Evolutionary conservation across 805 yeast species (phyloP).

Genomic region (Ogataea paradorogensis): DNA sequence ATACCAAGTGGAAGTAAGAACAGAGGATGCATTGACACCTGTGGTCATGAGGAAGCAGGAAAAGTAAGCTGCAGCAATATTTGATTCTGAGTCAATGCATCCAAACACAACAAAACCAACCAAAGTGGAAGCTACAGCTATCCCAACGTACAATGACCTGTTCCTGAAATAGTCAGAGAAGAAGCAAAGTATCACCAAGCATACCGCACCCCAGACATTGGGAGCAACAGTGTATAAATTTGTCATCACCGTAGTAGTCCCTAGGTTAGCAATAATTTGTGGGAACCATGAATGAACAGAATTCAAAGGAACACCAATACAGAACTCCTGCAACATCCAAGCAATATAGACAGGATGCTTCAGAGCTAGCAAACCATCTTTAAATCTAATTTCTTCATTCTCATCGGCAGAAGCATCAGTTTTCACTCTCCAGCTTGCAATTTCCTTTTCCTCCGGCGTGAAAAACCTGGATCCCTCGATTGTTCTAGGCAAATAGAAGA

Average conservation of each 20-base stretch:
- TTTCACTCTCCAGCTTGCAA: conserved; percentile 38
- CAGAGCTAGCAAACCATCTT: conserved; percentile 44
- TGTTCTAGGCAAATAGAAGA: conserved; percentile 37
- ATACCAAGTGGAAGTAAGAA: conserved; percentile 49
- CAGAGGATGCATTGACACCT: conserved; percentile 48
- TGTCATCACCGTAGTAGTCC: conserved; percentile 40
- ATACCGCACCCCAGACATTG: conserved; percentile 45
- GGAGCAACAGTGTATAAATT: conserved; percentile 48
- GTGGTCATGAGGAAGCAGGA: conserved; percentile 39
- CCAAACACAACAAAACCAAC: conserved; percentile 48
- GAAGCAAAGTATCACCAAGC: conserved; percentile 38
- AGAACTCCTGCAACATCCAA: conserved; percentile 43
- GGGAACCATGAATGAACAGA: conserved; percentile 50
- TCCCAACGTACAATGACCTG: conserved; percentile 39
- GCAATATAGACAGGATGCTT: conserved; percentile 42
- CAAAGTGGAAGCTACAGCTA: conserved; percentile 40
- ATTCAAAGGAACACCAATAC: conserved; percentile 47
- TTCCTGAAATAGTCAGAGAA: conserved; percentile 39
- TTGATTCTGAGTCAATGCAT: conserved; percentile 38
- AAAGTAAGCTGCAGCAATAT: conserved; percentile 27
- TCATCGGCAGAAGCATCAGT: conserved; percentile 44
- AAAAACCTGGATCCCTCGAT: conserved; percentile 37
- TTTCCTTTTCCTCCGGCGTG: conserved; percentile 39
- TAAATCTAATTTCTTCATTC: conserved; percentile 33
- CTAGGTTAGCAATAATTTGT: conserved; percentile 38